Base-by-base conservation (phyloP, 331 rosid species). In the Cucumis variabilis region DNA sequence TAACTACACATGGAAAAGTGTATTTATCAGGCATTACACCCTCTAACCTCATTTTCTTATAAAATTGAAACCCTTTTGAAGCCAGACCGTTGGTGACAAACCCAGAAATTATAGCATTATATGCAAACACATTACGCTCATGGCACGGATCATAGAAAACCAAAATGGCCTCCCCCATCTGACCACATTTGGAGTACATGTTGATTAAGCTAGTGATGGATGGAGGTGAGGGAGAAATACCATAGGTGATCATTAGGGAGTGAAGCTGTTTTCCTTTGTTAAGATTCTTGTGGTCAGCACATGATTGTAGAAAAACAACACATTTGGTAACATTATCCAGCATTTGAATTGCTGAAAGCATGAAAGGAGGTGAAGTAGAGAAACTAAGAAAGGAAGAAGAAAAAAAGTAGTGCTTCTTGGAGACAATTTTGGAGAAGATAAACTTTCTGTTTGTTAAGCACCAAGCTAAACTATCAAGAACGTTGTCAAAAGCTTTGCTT, bases 91-190 rank as follows among this genome's bases (percentile, higher is more conserved):
- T 94, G 23, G 93, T 86, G 12, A 94, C 69, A 65, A 93, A 92
- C 33, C 97, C 99, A 90, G 96, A 93, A 85, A 97, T 92, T 86
- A 95, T 73, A n/a, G 95, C 92, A 48, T 97, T 97, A 90, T 93
- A 96, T 15, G 95, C 94, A 75, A 93, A 95, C 20, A 91, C 94
- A 53, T 93, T 94, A 82, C 88, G 92, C 72, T 93, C 91, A 82
- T 24, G 84, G 48, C 88, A 84, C 0, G 91, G 90, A 85, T 65
- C 86, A 85, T 90, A 73, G 87, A 95, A 95, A 63, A 93, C 92
- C 58, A 66, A 87, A 87, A 94, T 27, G 14, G 98, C 95, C 14
- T 92, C 83, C 28, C 86, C 60, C 88, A 93, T 89, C 46, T 68
- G 90, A 84, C 69, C 67, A 86, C 98, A 94, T 89, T 96, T 96